Percentiles rank a stretch among this genome's conserved stretches.
Evolutionary conservation across 2,329 filamentous ascomycete species (phyloP).

Genomic region (Clonostachys chloroleuca): DNA sequence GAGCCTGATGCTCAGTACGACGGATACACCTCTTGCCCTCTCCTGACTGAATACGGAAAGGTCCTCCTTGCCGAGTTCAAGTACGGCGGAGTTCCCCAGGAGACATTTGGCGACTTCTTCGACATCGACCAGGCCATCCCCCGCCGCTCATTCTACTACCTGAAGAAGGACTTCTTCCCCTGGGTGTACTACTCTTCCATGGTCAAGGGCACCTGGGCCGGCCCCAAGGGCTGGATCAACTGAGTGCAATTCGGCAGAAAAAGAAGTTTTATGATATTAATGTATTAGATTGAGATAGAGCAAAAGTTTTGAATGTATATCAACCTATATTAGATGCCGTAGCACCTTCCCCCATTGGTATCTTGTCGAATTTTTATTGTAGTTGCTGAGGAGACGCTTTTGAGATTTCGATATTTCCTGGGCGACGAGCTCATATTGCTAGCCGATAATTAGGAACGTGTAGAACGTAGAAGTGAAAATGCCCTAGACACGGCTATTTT

Average conservation of each 20-base stretch:
- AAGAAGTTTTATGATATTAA: neutral
- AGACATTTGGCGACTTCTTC: slow-evolving; percentile 51
- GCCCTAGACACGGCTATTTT: no score
- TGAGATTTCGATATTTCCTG: no score
- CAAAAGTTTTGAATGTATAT: no score
- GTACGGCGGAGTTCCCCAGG: slow-evolving; percentile 57
- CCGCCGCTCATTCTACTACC: slow-evolving; percentile 51
- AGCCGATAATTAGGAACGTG: no score
- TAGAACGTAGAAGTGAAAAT: no score
- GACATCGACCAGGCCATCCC: slow-evolving; percentile 55
- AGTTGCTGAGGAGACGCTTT: no score
- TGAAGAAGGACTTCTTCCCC: slow-evolving; percentile 64
- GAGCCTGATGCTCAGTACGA: slow-evolving; percentile 38
- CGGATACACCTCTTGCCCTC: slow-evolving; percentile 51
- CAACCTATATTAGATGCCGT: no score
- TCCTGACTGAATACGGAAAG: slow-evolving; percentile 53
- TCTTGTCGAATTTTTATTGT: no score
- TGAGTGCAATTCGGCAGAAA: neutral
- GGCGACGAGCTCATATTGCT: no score
- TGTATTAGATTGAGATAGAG: no score
- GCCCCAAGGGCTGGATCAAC: slow-evolving; percentile 47
- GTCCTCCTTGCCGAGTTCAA: slow-evolving; percentile 62
- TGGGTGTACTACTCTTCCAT: slow-evolving; percentile 59
- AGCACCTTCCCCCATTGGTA: no score
- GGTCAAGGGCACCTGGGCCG: slow-evolving; percentile 59